phyloP scores from a whole-genome alignment of 805 yeast species.

The Yamadazyma sp. region DNA sequence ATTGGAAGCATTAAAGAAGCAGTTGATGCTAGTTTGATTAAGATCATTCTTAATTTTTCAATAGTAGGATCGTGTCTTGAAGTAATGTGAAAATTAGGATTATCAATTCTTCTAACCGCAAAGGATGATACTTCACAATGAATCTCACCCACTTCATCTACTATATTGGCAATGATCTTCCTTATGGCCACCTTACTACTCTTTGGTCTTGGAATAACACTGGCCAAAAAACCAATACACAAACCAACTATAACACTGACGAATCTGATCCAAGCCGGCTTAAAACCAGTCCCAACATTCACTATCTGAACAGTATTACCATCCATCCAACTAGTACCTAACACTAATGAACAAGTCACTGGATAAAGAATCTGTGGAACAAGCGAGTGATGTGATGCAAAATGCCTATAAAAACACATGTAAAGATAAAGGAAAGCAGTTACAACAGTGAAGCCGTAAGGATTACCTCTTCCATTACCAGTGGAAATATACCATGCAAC shows the following conservation, averaged over 20 bases:
- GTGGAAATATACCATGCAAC: slow-evolving; percentile 34
- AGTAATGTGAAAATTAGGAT: slow-evolving; percentile 17
- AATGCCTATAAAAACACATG: slow-evolving; percentile 27
- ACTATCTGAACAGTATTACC: slow-evolving; percentile 14
- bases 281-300: slow-evolving; percentile 26
- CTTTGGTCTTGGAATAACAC: slow-evolving; percentile 27
- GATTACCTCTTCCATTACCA: slow-evolving; percentile 30
- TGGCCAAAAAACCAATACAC: slow-evolving; percentile 26
- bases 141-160: slow-evolving; percentile 24
- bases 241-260: slow-evolving; percentile 28
- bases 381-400: slow-evolving; percentile 23
- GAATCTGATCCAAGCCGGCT: slow-evolving; percentile 25
- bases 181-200: slow-evolving; percentile 27
- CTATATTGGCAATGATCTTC: slow-evolving; percentile 17
- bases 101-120: slow-evolving; percentile 20
- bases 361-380: slow-evolving; percentile 26
- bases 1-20: slow-evolving; percentile 22
- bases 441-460: slow-evolving; percentile 29
- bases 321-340: slow-evolving; percentile 34
- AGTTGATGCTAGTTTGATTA: slow-evolving; percentile 19
- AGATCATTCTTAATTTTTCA: slow-evolving; percentile 18
- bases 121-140: slow-evolving; percentile 28
- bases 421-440: slow-evolving; percentile 22
- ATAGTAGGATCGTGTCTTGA: slow-evolving; percentile 20
- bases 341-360: slow-evolving; percentile 26